These are phyloP conservation scores for Chlorella sorokiniana DNA, from an alignment of 139 green algal genomes.

Conservation along the genomic window DNA sequence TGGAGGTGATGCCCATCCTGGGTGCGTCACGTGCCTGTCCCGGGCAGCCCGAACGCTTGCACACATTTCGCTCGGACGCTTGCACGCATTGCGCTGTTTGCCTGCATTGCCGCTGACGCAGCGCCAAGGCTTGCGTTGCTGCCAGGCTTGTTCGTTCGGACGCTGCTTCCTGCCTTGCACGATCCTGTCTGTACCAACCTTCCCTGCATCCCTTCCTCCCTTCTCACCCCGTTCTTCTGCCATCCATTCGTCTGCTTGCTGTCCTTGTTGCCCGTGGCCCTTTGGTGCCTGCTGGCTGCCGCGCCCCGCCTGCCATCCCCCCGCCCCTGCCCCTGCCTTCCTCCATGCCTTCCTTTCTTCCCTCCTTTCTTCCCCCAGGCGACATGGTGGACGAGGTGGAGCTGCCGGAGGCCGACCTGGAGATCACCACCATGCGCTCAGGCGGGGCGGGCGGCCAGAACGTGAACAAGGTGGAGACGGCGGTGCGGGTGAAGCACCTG, in stretches of 20 bases:
- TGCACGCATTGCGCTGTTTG: too few species aligned
- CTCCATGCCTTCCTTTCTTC: neutral
- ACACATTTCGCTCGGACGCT: too few species aligned
- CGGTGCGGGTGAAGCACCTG: constrained; percentile 88
- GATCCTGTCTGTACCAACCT: too few species aligned
- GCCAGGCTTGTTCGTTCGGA: too few species aligned
- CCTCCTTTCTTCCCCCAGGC: constrained; percentile 29
- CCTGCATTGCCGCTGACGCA: too few species aligned
- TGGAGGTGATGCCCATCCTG: constrained; percentile 84
- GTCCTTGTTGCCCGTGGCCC: too few species aligned
- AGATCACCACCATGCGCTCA: constrained; percentile 82
- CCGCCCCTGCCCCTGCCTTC: neutral
- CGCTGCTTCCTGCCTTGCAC: too few species aligned
- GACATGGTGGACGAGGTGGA: constrained; percentile 49
- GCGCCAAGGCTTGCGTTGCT: too few species aligned
- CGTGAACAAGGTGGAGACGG: constrained; percentile 98
- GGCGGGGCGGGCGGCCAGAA: constrained; percentile 92
- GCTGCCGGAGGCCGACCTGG: constrained; percentile 85
- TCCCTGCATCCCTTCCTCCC: too few species aligned
- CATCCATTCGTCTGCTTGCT: too few species aligned
- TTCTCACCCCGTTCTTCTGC: too few species aligned
- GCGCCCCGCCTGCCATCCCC: neutral
- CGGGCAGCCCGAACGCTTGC: neutral
- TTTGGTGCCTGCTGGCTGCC: too few species aligned
- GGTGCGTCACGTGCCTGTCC: constrained; percentile 28